A percentile compares a stretch with the other conserved stretches of the same genome.
These are phyloP conservation scores for Globisporangium spiculum DNA, from an alignment of 352 stramenopile genomes.

Conservation along the genomic window DNA sequence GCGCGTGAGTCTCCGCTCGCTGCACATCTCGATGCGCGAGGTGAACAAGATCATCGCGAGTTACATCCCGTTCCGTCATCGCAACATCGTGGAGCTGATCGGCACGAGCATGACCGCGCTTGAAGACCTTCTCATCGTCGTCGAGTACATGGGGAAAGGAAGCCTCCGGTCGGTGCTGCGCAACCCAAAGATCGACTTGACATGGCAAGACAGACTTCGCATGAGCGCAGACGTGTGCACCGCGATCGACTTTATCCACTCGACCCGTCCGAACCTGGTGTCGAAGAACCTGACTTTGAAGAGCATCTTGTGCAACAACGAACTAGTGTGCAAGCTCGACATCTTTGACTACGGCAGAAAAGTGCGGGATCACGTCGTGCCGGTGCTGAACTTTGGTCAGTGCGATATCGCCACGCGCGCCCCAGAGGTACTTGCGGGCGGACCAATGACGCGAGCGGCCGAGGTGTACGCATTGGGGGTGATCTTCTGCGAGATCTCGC, in stretches of 20 bases:
- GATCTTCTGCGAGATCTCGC: slow-evolving; percentile 73
- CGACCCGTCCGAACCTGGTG: slow-evolving; percentile 27
- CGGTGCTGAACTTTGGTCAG: slow-evolving; percentile 46
- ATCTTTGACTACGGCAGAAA: slow-evolving; percentile 65
- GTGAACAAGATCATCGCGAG: slow-evolving; percentile 51
- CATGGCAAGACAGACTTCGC: slow-evolving; percentile 45
- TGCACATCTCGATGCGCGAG: slow-evolving; percentile 34
- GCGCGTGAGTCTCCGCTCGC: slow-evolving; percentile 36
- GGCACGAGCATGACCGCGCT: slow-evolving; percentile 50
- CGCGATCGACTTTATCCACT: slow-evolving; percentile 54
- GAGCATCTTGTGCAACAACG: slow-evolving; percentile 50
- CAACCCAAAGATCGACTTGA: slow-evolving; percentile 43
- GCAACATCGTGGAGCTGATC: slow-evolving; percentile 67
- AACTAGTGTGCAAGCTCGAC: slow-evolving; percentile 74
- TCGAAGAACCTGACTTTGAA: slow-evolving; percentile 54
- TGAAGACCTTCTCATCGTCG: slow-evolving; percentile 67
- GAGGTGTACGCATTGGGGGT: slow-evolving; percentile 73
- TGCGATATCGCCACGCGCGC: slow-evolving; percentile 55
- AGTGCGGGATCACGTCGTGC: slow-evolving; percentile 39
- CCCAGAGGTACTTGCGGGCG: slow-evolving; percentile 55
- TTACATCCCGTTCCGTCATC: slow-evolving; percentile 60
- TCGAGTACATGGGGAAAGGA: slow-evolving; percentile 76
- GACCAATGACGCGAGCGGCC: slow-evolving; percentile 37
- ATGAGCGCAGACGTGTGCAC: slow-evolving; percentile 54
- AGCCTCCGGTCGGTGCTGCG: slow-evolving; percentile 53